These are phyloP conservation scores for Petrea volubilis DNA, from an alignment of 257 asterid species.

Conservation along the genomic window DNA sequence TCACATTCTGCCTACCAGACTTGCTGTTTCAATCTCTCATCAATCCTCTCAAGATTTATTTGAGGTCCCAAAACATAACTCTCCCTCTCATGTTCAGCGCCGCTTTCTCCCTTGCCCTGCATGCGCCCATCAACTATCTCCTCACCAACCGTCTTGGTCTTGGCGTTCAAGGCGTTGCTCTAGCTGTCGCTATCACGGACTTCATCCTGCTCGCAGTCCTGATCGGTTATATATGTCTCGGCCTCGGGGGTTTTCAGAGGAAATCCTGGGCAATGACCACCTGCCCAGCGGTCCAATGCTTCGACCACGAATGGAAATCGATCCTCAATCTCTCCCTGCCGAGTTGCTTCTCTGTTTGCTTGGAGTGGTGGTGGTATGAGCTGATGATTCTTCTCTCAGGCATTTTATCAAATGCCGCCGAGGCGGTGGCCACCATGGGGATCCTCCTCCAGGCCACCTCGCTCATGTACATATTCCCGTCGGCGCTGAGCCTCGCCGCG, in stretches of 20 bases:
- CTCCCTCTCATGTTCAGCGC: constrained; percentile 50
- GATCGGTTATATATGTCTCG: constrained; percentile 19
- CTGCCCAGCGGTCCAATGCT: constrained; percentile 18
- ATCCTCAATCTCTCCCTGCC: constrained; percentile 40
- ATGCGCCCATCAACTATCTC: constrained; percentile 51
- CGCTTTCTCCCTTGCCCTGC: constrained; percentile 43
- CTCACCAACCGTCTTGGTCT: constrained; percentile 30
- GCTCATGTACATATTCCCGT: constrained; percentile 57
- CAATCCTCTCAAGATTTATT: constrained; percentile 55
- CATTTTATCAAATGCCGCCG: constrained; percentile 45
- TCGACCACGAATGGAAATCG: constrained; percentile 41
- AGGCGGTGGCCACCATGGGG: constrained; percentile 64
- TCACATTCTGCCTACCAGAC: constrained; percentile 53
- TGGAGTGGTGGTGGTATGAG: constrained; percentile 99
- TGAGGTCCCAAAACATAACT: constrained; percentile 60
- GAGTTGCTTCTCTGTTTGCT: constrained; percentile 71
- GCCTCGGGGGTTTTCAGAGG: constrained; percentile 6
- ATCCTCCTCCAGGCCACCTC: constrained; percentile 64
- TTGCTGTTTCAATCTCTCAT: constrained; percentile 53
- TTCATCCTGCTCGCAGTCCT: constrained; percentile 36
- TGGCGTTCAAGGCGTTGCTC: constrained; percentile 60
- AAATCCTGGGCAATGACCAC: constrained; percentile 11
- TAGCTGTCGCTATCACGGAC: constrained; percentile 38
- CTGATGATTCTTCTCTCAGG: constrained; percentile 70
- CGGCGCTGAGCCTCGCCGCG: constrained; percentile 49